Evolutionary conservation across 2,329 filamentous ascomycete species (phyloP).

Genomic region (Colletotrichum australisinense): DNA sequence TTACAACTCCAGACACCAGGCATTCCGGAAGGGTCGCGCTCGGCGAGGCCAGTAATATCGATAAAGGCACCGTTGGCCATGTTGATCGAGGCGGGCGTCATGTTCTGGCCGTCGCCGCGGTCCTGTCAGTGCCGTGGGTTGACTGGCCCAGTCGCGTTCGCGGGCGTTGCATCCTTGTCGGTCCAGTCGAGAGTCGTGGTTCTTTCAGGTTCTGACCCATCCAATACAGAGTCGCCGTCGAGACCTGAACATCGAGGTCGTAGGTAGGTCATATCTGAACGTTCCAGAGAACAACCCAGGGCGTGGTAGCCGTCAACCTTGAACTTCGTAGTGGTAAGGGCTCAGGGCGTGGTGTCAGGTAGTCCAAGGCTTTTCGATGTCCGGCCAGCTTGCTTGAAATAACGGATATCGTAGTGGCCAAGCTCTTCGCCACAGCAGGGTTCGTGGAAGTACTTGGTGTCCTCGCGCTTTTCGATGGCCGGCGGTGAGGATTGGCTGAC

Average conservation of each 20-base stretch:
- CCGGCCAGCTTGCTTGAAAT: slow-evolving; percentile 70
- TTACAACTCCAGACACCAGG: slow-evolving; percentile 83
- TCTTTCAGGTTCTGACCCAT: slow-evolving; percentile 77
- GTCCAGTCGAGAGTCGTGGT: slow-evolving; percentile 66
- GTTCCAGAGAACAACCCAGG: too few species aligned
- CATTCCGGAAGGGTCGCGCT: slow-evolving; percentile 67
- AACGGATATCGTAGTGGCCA: slow-evolving; percentile 81
- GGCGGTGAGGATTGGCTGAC: neutral
- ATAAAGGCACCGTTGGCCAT: slow-evolving; percentile 80
- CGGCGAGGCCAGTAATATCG: slow-evolving; percentile 82
- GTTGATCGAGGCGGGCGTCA: slow-evolving; percentile 88
- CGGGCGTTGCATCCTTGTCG: slow-evolving; percentile 54
- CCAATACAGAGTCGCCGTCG: slow-evolving; percentile 72
- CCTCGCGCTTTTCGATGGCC: slow-evolving; percentile 18
- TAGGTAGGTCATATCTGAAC: too few species aligned
- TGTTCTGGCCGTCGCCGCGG: slow-evolving; percentile 76
- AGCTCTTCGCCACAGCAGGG: slow-evolving; percentile 69
- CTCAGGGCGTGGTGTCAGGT: too few species aligned
- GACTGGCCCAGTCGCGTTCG: too few species aligned
- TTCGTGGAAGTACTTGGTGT: slow-evolving; percentile 73
- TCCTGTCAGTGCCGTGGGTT: slow-evolving; percentile 68
- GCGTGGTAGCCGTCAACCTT: too few species aligned
- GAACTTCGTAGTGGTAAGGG: too few species aligned
- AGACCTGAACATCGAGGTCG: slow-evolving; percentile 87
- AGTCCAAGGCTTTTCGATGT: too few species aligned